Conservation (phyloP, 257 asterid species). For the Eustoma russellianum region DNA sequence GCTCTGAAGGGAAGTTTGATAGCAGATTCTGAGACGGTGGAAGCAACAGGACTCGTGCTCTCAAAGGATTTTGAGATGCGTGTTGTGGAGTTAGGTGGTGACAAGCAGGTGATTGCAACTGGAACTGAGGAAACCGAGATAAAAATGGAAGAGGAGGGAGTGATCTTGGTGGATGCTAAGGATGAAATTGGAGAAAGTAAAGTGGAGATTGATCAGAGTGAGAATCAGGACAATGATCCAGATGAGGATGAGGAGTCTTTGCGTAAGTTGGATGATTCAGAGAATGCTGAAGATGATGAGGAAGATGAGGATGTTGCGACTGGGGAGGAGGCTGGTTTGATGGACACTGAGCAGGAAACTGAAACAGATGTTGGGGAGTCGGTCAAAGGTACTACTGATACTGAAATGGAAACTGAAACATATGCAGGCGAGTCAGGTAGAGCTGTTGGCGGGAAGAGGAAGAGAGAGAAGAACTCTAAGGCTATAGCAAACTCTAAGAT, state of each 20-base stretch:
- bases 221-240: constrained; percentile 28
- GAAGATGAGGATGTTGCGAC: constrained; percentile 47
- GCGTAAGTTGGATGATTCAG: constrained; percentile 36
- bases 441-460: constrained; percentile 56
- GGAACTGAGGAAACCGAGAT: constrained; percentile 13
- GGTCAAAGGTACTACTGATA: constrained; percentile 44
- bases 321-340: constrained; percentile 53
- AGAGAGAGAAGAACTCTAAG: constrained; percentile 54
- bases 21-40: constrained; percentile 13
- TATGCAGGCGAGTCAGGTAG: constrained; percentile 52
- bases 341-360: constrained; percentile 64
- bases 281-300: constrained; percentile 37
- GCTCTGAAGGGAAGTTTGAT: constrained; percentile 16
- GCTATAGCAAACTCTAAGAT: constrained; percentile 35
- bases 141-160: constrained; percentile 15
- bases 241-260: constrained; percentile 42
- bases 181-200: constrained; percentile 27
- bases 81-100: constrained; percentile 3
- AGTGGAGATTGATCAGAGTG: constrained; percentile 38
- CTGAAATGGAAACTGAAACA: constrained; percentile 73
- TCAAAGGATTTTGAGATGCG: constrained; percentile 1
- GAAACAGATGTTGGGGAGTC: constrained; percentile 48
- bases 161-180: constrained; percentile 20
- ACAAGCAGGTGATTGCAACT: neutral
- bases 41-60: neutral